These are phyloP conservation scores for Diaporthe eres DNA, from an alignment of 2,329 filamentous ascomycete species.

Conservation along the genomic window DNA sequence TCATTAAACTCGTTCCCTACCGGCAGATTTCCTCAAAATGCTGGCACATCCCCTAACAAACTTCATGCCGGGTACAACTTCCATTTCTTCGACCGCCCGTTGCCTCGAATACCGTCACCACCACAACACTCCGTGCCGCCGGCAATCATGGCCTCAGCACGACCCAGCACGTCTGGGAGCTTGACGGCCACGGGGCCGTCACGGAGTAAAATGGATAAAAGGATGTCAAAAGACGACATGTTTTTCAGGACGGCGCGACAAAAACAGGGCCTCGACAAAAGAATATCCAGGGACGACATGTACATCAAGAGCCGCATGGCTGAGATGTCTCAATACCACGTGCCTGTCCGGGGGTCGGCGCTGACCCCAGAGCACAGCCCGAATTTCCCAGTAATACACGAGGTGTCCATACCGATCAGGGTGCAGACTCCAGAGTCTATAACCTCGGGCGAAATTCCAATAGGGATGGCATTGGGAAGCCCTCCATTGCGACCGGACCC, in stretches of 20 bases:
- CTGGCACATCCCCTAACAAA: constrained; percentile 48
- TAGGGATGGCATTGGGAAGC: constrained; percentile 83
- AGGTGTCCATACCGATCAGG: constrained; percentile 53
- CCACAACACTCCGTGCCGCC: constrained; percentile 39
- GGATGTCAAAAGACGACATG: constrained; percentile 62
- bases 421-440: constrained; percentile 61
- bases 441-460: constrained; percentile 63
- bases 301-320: constrained; percentile 51
- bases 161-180: constrained; percentile 56
- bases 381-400: constrained; percentile 49
- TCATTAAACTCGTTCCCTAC: constrained; percentile 48
- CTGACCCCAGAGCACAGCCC: constrained; percentile 61
- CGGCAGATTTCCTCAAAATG: constrained; percentile 50
- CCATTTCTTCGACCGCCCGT: constrained; percentile 50
- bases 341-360: constrained; percentile 57
- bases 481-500: constrained; percentile 63
- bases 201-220: constrained; percentile 53
- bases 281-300: constrained; percentile 60
- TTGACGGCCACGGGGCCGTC: constrained; percentile 22
- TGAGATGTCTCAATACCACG: constrained; percentile 54
- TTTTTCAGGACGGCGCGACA: constrained; percentile 49
- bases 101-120: constrained; percentile 44
- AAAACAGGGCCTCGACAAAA: constrained; percentile 51
- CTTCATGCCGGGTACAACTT: constrained; percentile 48
- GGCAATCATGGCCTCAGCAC: constrained; percentile 50